A percentile compares a stretch with the other conserved stretches of the same genome.
These are phyloP conservation scores for Podila minutissima DNA, from an alignment of 192 early-diverging fungal species.

Conservation along the genomic window DNA sequence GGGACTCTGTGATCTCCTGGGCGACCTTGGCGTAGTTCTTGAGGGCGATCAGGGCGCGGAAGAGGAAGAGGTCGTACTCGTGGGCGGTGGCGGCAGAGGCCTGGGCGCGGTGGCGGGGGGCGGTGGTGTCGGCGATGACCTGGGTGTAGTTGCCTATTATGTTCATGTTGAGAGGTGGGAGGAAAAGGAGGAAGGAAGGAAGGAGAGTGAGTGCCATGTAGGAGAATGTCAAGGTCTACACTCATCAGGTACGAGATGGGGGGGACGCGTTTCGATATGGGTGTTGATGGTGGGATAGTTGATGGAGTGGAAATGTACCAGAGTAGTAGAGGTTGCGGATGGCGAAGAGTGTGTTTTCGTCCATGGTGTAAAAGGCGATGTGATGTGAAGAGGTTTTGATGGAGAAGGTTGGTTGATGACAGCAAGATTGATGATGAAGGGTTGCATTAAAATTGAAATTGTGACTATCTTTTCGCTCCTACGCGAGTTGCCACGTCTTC, in stretches of 20 bases:
- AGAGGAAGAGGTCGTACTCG: conserved; percentile 73
- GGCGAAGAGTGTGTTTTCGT: conserved; percentile 69
- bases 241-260: not conserved
- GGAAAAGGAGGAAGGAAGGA: not conserved
- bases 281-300: not conserved
- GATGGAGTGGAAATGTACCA: conserved; percentile 22
- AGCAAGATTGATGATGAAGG: too few species aligned
- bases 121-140: conserved; percentile 46
- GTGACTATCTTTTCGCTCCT: too few species aligned
- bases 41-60: conserved; percentile 85
- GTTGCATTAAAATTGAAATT: too few species aligned
- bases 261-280: not conserved
- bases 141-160: conserved; percentile 32
- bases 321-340: conserved; percentile 76
- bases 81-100: conserved; percentile 66
- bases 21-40: conserved; percentile 75
- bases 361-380: conserved; percentile 36
- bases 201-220: too few species aligned
- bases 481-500: too few species aligned
- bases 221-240: not conserved
- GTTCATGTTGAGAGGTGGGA: not conserved
- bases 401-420: not conserved
- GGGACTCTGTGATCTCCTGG: conserved; percentile 65
- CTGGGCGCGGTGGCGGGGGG: conserved; percentile 67
- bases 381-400: conserved; percentile 5